phyloP scores from a whole-genome alignment of 306 rosid species.

The Cucurbita pepo region DNA sequence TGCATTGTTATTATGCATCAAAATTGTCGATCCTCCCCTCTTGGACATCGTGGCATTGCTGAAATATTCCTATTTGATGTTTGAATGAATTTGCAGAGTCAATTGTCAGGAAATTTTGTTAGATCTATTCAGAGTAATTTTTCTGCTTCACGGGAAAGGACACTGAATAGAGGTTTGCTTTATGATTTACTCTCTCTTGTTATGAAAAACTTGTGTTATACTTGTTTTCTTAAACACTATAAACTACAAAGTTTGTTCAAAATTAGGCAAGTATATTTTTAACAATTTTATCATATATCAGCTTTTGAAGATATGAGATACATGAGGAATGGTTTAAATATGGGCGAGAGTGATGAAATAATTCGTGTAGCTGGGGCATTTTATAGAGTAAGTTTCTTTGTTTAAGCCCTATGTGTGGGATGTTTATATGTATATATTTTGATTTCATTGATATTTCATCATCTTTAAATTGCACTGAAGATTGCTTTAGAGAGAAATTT shows the following conservation, averaged over 20 bases:
- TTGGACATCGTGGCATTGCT: background rate
- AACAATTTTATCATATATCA: constrained; percentile 12
- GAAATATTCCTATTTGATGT: background rate
- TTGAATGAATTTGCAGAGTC: constrained; percentile 11
- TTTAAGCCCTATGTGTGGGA: background rate
- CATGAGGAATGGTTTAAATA: constrained; percentile 29
- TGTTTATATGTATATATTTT: background rate
- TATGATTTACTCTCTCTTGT: background rate
- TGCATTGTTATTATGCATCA: background rate
- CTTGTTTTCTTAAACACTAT: background rate
- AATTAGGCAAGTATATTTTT: background rate
- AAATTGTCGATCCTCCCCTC: background rate
- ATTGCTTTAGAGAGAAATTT: constrained; percentile 57
- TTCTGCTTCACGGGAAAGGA: constrained; percentile 15
- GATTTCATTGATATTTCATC: constrained; percentile 4
- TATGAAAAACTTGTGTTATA: background rate
- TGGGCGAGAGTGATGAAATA: constrained; percentile 23
- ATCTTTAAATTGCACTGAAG: constrained; percentile 21
- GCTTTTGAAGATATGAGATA: constrained; percentile 24
- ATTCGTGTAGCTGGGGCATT: constrained; percentile 25
- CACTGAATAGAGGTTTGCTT: constrained; percentile 9
- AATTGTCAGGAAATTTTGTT: constrained; percentile 10
- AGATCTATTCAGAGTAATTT: constrained; percentile 8
- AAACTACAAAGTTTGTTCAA: background rate
- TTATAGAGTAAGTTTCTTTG: constrained; percentile 24